phyloP scores from a whole-genome alignment of 371 early-diverging fungal genomes.

The Actinomortierella wolfii region DNA sequence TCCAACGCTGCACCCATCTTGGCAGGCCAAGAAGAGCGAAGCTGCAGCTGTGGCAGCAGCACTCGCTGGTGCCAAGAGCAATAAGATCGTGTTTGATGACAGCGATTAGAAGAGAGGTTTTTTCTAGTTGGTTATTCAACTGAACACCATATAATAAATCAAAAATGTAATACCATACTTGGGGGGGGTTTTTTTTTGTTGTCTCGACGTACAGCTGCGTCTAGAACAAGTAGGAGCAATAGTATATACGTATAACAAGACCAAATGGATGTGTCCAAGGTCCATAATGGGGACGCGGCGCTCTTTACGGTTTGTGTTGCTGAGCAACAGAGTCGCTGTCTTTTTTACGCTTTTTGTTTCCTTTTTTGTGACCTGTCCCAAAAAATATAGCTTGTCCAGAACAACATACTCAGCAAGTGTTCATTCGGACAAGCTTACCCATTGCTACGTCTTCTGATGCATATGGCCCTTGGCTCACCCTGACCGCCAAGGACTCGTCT shows the following conservation, averaged over 20 bases:
- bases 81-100: constrained; percentile 46
- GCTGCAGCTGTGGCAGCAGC: constrained; percentile 41
- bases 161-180: too few species aligned
- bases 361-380: background rate
- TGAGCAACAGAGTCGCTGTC: too few species aligned
- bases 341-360: background rate
- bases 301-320: background rate
- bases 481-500: too few species aligned
- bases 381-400: too few species aligned
- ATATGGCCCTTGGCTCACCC: background rate
- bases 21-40: constrained; percentile 47
- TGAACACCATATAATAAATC: too few species aligned
- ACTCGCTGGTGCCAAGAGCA: constrained; percentile 44
- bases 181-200: too few species aligned
- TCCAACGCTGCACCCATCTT: constrained; percentile 44
- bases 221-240: background rate
- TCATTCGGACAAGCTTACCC: too few species aligned
- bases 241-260: background rate
- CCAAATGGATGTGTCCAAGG: background rate
- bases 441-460: too few species aligned
- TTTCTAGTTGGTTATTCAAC: too few species aligned
- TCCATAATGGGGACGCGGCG: background rate
- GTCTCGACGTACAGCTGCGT: too few species aligned
- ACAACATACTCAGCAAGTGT: too few species aligned
- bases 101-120: too few species aligned